Evolutionary conservation across 495 filamentous ascomycete species (phyloP), one percentile per base, ranked within the genome.

Genomic region (Talaromyces trachyspermus): DNA sequence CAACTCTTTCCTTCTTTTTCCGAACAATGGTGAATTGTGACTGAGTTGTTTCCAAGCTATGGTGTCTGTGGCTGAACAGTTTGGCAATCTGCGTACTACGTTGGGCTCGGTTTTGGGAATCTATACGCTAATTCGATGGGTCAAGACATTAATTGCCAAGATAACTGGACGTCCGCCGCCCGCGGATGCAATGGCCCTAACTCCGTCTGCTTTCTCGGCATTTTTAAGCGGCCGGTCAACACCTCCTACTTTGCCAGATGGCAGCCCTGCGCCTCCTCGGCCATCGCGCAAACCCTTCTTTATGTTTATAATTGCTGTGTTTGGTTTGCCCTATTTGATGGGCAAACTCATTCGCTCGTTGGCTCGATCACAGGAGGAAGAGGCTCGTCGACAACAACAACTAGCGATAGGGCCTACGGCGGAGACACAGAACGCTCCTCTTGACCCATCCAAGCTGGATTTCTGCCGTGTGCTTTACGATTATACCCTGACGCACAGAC

Each of bases 41-140:
- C n/a, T 47, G 23, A 11, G 33, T 42, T 46, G n/a, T 42, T n/a
- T n/a, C n/a, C 25, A 56, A 96, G 91, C 94, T 25, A 97, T 99
- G 91, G 84, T 99, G 15, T 88, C 89, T 29, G 94, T 99, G 15
- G 94, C 94, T 43, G 94, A 99, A 60, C 94, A 99, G 64, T 91
- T 99, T 51, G 83, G 88, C 37, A 95, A 86, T 54, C 76, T 99
- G 42, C 81, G 88, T 50, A 87, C 89, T 58, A 95, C 94, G n/a
- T 79, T 99, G 17, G 94, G 94, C 52, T 95, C 89, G 15, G 83
- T 95, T 18, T 70, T 97, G 26, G 94, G 94, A 4, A 95, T 99
- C 53, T 97, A 95, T 70, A 95, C 94, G 9, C 57, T 99, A 33
- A 83, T 97, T 69, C 84, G 94, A 48, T 99, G 90, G 89, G 77